Evolutionary conservation across 2,329 filamentous ascomycete genomes (phyloP).

Genomic region (Aschersonia sp.): DNA sequence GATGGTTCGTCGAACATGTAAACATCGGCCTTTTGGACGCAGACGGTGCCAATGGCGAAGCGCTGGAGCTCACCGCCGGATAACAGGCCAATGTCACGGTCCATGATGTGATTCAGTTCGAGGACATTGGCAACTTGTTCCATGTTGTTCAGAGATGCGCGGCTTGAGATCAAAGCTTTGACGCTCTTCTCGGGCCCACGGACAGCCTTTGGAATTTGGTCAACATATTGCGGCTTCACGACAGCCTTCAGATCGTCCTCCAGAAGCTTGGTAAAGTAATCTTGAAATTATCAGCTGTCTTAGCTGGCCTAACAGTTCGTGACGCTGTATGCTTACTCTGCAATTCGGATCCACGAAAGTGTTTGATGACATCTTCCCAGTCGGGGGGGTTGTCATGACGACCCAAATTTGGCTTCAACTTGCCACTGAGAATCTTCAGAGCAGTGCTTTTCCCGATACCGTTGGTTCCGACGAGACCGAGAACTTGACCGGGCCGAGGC

Average conservation of each 20-base stretch:
- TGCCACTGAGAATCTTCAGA: conserved; percentile 94
- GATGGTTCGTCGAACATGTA: conserved; percentile 99
- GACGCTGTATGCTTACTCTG: conserved; percentile 52
- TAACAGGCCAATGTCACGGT: conserved; percentile 78
- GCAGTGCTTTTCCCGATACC: conserved; percentile 99
- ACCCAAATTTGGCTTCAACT: conserved; percentile 95
- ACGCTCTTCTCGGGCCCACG: conserved; percentile 71
- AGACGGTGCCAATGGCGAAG: conserved; percentile 92
- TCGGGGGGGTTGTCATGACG: conserved; percentile 92
- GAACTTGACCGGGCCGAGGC: conserved; percentile 85
- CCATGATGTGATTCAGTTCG: conserved; percentile 77
- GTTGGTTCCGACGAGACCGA: conserved; percentile 96
- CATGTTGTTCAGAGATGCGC: conserved; percentile 63
- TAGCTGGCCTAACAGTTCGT: too few relatives aligned
- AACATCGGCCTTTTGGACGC: conserved; percentile 89
- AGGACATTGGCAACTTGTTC: conserved; percentile 72
- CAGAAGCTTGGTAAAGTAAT: conserved; percentile 97
- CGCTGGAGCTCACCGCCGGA: conserved; percentile 97
- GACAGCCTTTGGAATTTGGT: conserved; percentile 90
- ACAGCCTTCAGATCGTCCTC: conserved; percentile 96
- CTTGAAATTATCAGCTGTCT: conserved; percentile 16
- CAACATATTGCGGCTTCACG: conserved; percentile 98
- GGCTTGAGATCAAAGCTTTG: conserved; percentile 59
- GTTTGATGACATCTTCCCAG: conserved; percentile 97
- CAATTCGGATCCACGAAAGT: conserved; percentile 93